Conservation (phyloP, 345 rosid species). For the Abelmoschus esculentus region DNA sequence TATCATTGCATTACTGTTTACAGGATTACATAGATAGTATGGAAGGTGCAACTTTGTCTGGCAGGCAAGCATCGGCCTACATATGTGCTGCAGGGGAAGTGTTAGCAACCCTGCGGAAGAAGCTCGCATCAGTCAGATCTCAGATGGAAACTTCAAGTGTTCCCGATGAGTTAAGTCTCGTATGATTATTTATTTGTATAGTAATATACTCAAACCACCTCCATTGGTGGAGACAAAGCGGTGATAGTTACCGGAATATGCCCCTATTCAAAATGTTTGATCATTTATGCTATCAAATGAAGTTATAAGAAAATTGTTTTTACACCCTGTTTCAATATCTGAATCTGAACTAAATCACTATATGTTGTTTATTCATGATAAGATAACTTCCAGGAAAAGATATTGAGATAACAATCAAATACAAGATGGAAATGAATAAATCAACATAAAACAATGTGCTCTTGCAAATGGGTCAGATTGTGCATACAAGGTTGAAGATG, state of each 20-base stretch:
- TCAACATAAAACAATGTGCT: neutral
- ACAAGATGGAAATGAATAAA: neutral
- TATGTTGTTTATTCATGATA: neutral
- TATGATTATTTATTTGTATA: neutral
- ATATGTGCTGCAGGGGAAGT: neutral
- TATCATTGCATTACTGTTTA: neutral
- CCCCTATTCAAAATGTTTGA: neutral
- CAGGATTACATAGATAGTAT: neutral
- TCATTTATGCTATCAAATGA: neutral
- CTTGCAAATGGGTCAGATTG: neutral
- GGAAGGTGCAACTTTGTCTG: neutral
- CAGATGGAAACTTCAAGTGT: neutral
- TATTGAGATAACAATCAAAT: neutral
- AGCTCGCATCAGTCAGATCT: neutral
- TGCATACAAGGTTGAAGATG: neutral
- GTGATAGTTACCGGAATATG: neutral
- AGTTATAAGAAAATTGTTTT: neutral
- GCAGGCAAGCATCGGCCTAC: neutral
- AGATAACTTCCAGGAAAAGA: neutral
- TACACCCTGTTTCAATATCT: neutral
- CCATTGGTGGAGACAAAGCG: neutral
- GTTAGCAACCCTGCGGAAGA: neutral
- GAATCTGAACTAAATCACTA: neutral
- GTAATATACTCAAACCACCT: neutral
- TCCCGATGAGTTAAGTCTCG: neutral